Base-by-base conservation (phyloP, 2,329 filamentous ascomycete species). In the Penicillium vulpinum region DNA sequence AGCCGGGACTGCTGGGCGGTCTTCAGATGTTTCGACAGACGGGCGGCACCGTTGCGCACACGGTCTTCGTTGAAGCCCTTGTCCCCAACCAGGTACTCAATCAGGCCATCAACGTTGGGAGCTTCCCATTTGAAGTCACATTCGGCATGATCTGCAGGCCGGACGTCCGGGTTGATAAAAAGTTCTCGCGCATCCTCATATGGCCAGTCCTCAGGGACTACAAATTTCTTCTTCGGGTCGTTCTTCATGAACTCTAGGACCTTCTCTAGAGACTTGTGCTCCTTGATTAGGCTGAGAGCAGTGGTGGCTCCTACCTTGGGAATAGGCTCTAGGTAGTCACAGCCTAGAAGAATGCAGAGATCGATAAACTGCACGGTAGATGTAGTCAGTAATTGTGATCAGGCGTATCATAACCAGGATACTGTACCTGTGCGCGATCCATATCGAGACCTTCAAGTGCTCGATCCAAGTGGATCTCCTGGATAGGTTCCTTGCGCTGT, bases 51-150 rank as follows among this genome's bases (percentile, higher is more conserved):
- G 41, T 83, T 85, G 36, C 92, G 85, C 9, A 99, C 94, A 18
- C 94, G 85, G 71, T 99, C 94, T 73, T 99, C 95, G 29, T 88
- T 96, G 81, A 99, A 99, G 0, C 92, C 94, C 78, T 99, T 99
- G 71, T 97, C 94, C 6, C 86, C 86, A 4, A 96, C 94, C 2
- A 99, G 80, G 75, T 91, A 99, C 67, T 94, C 85, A 61, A 99
- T 85, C 0, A 99, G 84, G 0, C 91, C 93, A 2, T 97, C 92
- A 1, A 94, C 81, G 68, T 99, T 92, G 4, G 94, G 94, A 58
- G 88, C 88, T 43, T 97, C 92, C 94, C 95, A 99, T 76, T 96
- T 97, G 81, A 97, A 96, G 72, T 99, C 92, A 75, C 92, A 97
- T 13, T 91, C 86, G 0, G 90, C 86, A 68, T 95, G 85, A 65